Evolutionary conservation across 495 filamentous ascomycete genomes (phyloP).

Genomic region (Daldinia caldariorum): DNA sequence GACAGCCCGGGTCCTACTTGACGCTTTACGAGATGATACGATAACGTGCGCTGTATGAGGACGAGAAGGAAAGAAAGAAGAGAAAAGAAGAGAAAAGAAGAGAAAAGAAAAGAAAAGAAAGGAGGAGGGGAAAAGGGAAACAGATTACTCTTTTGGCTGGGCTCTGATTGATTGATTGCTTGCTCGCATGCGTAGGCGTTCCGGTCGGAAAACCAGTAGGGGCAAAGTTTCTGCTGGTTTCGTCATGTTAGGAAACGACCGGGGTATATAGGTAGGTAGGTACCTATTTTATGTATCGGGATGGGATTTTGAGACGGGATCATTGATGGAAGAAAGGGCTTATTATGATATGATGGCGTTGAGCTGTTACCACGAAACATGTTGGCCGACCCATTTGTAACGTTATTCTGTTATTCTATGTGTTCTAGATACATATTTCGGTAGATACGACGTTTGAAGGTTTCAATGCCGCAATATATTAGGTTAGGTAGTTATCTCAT

Average conservation of each 20-base stretch:
- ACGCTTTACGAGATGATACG: conserved; percentile 39
- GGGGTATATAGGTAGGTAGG: no score
- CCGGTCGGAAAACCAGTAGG: not conserved
- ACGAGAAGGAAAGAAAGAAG: no score
- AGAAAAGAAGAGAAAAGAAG: no score
- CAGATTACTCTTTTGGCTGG: not conserved
- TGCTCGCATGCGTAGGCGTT: conserved; percentile 21
- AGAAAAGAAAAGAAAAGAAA: no score
- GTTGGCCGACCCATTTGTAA: conserved; percentile 15
- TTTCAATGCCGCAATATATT: not conserved
- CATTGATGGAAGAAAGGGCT: not conserved
- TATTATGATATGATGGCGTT: not conserved
- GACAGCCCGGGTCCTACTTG: conserved; percentile 42
- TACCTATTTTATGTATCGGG: not conserved
- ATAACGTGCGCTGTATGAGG: conserved; percentile 33
- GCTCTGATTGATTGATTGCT: conserved; percentile 23
- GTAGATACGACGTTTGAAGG: not conserved
- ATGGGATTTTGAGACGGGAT: not conserved
- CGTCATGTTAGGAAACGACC: no score
- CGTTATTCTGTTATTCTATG: not conserved
- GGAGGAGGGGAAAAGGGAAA: no score
- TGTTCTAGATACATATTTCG: no score
- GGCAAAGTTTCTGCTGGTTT: not conserved
- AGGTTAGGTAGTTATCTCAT: no score
- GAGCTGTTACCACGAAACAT: conserved; percentile 30